These are phyloP conservation scores for Apiospora hydei DNA, from an alignment of 2,329 filamentous ascomycete species.

Conservation along the genomic window DNA sequence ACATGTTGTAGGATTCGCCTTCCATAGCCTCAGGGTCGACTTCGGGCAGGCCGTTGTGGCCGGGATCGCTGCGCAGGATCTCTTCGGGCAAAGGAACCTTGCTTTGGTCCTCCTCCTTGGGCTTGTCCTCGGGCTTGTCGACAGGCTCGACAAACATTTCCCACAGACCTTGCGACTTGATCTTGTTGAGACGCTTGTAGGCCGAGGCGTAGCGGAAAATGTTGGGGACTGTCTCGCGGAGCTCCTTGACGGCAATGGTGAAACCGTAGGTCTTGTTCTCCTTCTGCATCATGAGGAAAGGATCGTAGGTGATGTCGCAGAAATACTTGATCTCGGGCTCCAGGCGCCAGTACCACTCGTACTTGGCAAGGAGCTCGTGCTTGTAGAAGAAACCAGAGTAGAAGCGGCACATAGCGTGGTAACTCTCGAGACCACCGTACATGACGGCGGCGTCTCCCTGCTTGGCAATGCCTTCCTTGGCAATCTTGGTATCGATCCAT, in stretches of 20 bases:
- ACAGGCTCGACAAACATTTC: conserved; percentile 93
- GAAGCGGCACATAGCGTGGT: conserved; percentile 99
- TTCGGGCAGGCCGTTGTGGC: conserved; percentile 73
- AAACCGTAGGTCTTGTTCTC: conserved; percentile 98
- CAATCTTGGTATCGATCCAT: conserved; percentile 93
- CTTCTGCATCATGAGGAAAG: conserved; percentile 93
- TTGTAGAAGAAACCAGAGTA: conserved; percentile 99
- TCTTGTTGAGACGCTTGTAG: conserved; percentile 91
- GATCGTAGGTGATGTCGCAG: conserved; percentile 99
- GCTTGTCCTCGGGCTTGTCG: conserved; percentile 65
- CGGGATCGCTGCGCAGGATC: conserved; percentile 78
- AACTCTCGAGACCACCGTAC: conserved; percentile 98
- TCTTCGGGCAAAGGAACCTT: conserved; percentile 78
- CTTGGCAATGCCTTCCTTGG: conserved; percentile 94
- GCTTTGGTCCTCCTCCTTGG: conserved; percentile 68
- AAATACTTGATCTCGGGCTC: conserved; percentile 99
- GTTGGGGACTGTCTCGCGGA: conserved; percentile 97
- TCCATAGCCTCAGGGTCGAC: conserved; percentile 96
- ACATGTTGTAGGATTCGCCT: conserved; percentile 99
- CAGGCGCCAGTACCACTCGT: conserved; percentile 99
- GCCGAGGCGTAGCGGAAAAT: conserved; percentile 99
- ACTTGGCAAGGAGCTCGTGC: conserved; percentile 91
- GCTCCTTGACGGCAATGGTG: conserved; percentile 97
- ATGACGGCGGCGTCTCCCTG: conserved; percentile 98
- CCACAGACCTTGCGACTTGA: conserved; percentile 92